A percentile compares a stretch with the other conserved stretches of the same genome.
Evolutionary conservation across 805 yeast genomes (phyloP).

Genomic region (Teunomyces panamensis): DNA sequence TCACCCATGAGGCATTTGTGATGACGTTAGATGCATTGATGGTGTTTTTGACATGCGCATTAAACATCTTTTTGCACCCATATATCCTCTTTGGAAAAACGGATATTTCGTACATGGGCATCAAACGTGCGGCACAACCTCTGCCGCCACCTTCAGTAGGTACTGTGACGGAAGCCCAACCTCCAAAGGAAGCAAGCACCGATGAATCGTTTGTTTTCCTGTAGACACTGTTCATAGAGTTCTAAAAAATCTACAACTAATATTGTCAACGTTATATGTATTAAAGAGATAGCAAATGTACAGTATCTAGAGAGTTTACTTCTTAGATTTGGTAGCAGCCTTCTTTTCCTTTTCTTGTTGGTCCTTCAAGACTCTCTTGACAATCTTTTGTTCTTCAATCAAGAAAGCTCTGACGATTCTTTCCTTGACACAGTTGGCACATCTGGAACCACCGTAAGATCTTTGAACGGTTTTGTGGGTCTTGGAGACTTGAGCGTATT

Average conservation of each 20-base stretch:
- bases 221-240: neutral
- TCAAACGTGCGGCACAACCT: neutral
- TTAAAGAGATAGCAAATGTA: slow-evolving; percentile 7
- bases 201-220: neutral
- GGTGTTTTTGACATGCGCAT: slow-evolving; percentile 21
- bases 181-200: neutral
- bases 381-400: slow-evolving; percentile 99
- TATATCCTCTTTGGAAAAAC: slow-evolving; percentile 52
- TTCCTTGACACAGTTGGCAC: slow-evolving; percentile 98
- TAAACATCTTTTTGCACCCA: slow-evolving; percentile 52
- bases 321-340: slow-evolving; percentile 33
- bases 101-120: slow-evolving; percentile 20
- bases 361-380: slow-evolving; percentile 98
- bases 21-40: slow-evolving; percentile 29
- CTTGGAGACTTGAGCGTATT: slow-evolving; percentile 92
- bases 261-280: slow-evolving; percentile 8
- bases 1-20: slow-evolving; percentile 46
- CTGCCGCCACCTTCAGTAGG: neutral
- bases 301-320: slow-evolving; percentile 17
- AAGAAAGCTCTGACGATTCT: slow-evolving; percentile 99
- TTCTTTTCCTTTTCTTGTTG: slow-evolving; percentile 84
- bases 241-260: neutral
- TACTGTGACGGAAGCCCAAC: neutral
- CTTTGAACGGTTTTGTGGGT: slow-evolving; percentile 98
- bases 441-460: slow-evolving; percentile 99